Base-by-base conservation (phyloP, 2,329 filamentous ascomycete species). In the Karstenula rhodostoma region DNA sequence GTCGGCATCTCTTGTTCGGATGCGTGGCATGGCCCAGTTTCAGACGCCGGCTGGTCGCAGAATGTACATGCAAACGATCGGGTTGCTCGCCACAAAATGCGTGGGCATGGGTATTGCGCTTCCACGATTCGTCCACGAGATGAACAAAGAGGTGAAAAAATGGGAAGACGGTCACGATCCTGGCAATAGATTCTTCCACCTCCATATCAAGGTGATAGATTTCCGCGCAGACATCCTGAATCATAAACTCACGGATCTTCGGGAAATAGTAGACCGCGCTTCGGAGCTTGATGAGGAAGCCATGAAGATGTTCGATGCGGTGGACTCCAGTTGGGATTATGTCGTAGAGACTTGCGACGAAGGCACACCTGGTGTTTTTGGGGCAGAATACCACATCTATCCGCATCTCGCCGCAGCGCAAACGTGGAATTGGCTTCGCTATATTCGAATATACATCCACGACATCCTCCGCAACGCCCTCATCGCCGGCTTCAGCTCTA, bases 361-460 rank as follows among this genome's bases (percentile, higher is more conserved):
- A 15, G 60, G 61, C 9, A 60, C 58, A 12, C 64, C 63, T 6
- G 60, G 62, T 7, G 63, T 75, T 0, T 76, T 70, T 51, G 70
- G 67, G 1, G 62, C 63, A n/a, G 65, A 54, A 33, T 77, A 76
- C 33, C 74, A 77, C 49, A 62, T 77, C 19, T 78, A 77, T 51
- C 62, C 69, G 1, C 65, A 64, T 29, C 62, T 69, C 12, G 59
- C 67, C 9, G 63, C 70, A 2, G 69, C 74, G 2, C 70, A 75
- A 53, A 73, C 69, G 0, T 76, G 74, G 73, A 76, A 76, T 37
- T 77, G 72, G 70, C 65, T 74, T 1, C 70, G 74, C 1, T 76
- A 73, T 56, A 74, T 67, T 40, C 61, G 72, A 1, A 73, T 78
- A 12, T 75, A 75, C 51, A 62, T 77, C 23, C 67, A 77, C 57